Conservation (phyloP, 2,329 filamentous ascomycete species). For the Ceratocystis alfenasii region DNA sequence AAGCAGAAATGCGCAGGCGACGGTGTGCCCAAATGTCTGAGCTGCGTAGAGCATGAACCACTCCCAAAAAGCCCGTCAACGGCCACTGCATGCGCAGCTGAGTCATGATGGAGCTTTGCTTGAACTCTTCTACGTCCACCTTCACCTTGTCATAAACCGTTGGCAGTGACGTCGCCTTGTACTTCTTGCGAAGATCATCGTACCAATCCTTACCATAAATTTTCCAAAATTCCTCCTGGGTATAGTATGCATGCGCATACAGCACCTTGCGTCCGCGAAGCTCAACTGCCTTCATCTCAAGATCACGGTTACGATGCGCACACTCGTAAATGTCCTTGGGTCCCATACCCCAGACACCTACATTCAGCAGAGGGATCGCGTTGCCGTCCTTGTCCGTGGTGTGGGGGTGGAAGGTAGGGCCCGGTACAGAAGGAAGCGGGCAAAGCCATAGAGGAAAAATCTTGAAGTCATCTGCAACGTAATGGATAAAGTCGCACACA, state of each 20-base stretch:
- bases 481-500: conserved; percentile 36
- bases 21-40: conserved; percentile 18
- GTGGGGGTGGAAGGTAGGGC: conserved; percentile 26
- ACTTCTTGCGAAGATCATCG: conserved; percentile 45
- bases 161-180: conserved; percentile 47
- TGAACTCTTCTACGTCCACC: conserved; percentile 28
- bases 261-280: conserved; percentile 57
- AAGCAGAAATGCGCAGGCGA: conserved; percentile 18
- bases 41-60: conserved; percentile 15
- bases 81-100: conserved; percentile 21
- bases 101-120: conserved; percentile 8
- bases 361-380: conserved; percentile 39
- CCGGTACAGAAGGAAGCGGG: conserved; percentile 36
- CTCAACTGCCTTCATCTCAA: conserved; percentile 48
- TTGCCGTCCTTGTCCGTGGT: conserved; percentile 27
- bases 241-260: conserved; percentile 58
- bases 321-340: conserved; percentile 30
- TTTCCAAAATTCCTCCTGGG: conserved; percentile 55
- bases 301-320: conserved; percentile 38
- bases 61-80: conserved; percentile 17
- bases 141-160: conserved; percentile 58
- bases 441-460: conserved; percentile 49
- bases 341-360: conserved; percentile 49
- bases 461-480: conserved; percentile 35
- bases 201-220: conserved; percentile 51